A percentile compares a stretch with the other conserved stretches of the same genome.
These are phyloP conservation scores for Acanthamoeba rhysodes DNA, from an alignment of 208 protist species.

Conservation along the genomic window DNA sequence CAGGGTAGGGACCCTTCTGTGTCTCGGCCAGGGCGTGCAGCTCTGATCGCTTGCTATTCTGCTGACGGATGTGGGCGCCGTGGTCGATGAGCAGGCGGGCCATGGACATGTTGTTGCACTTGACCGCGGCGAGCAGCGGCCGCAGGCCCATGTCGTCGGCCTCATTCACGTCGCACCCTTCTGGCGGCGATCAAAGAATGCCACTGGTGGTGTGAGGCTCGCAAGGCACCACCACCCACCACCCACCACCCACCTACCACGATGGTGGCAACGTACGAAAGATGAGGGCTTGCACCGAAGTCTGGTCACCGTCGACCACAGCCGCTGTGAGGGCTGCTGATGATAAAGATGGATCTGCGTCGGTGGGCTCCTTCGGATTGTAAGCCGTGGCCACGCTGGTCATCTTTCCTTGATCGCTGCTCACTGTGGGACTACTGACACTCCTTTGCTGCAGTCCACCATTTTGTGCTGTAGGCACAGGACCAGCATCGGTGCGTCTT, in stretches of 20 bases:
- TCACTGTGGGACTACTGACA: too few relatives aligned
- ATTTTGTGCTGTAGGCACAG: too few relatives aligned
- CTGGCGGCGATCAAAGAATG: not conserved
- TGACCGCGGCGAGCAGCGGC: conserved; percentile 29
- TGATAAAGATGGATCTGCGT: not conserved
- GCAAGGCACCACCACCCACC: not conserved
- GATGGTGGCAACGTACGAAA: not conserved
- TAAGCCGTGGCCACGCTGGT: not conserved
- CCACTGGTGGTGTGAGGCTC: not conserved
- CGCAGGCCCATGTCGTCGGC: not conserved
- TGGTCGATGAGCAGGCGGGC: conserved; percentile 4
- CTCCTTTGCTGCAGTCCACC: too few relatives aligned
- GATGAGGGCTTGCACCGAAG: not conserved
- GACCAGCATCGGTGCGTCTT: too few relatives aligned
- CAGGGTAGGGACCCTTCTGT: conserved; percentile 15
- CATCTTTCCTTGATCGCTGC: not conserved
- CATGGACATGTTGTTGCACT: not conserved
- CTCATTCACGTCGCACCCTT: not conserved
- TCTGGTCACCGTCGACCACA: not conserved
- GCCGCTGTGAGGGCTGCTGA: not conserved
- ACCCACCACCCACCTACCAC: not conserved
- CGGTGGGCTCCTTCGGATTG: not conserved
- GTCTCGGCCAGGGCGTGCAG: conserved; percentile 2
- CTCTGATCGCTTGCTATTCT: not conserved
- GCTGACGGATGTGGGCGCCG: not conserved